Base-by-base conservation (phyloP, 345 rosid genomes). In the Laguncularia racemosa region DNA sequence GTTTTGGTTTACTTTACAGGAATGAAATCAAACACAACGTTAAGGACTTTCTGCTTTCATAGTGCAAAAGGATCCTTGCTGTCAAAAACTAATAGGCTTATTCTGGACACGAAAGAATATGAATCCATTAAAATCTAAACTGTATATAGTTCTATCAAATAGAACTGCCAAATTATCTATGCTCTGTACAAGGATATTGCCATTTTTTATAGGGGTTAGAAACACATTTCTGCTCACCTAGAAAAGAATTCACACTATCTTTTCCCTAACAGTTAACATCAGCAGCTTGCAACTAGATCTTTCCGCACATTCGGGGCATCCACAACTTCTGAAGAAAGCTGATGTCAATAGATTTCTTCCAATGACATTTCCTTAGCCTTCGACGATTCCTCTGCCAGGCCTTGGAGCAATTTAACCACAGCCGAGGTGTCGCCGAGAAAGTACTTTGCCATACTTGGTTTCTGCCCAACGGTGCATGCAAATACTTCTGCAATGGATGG, bases 391-490 rank as follows among this genome's bases (percentile, higher is more conserved):
- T 51, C 44, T 19, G 87, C 77, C 50, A 85, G 73, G 58, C 83
- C 72, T 68, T 75, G 60, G 47, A 89, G 91, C 82, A 89, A 53
- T 51, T 60, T 71, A 45, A 84, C 76, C 48, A 89, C 96, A 16
- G 73, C 85, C 8, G 57, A 40, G 0, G 82, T 78, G 67, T 89
- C 96, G 16, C 86, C 89, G 0, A 89, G 89, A 59, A 78, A 89
- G 71, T 84, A 89, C 50, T 73, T 86, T 33, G 96, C 95, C 96
- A 77, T 82, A 71, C 91, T 89, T 14, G 95, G 96, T 62, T 86
- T 89, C 77, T 84, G 96, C 52, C 95, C 96, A 3, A 89, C 89
- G 0, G 91, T 86, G 66, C 89, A 86, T 4, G 95, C 89, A 64
- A 80, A 89, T 23, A 82, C 82, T 64, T 89, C 81, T 2, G 73